Evolutionary conservation across 2,329 filamentous ascomycete species (phyloP), one percentile per base, ranked within the genome.

Genomic region (Stagonosporopsis chrysanthemi): DNA sequence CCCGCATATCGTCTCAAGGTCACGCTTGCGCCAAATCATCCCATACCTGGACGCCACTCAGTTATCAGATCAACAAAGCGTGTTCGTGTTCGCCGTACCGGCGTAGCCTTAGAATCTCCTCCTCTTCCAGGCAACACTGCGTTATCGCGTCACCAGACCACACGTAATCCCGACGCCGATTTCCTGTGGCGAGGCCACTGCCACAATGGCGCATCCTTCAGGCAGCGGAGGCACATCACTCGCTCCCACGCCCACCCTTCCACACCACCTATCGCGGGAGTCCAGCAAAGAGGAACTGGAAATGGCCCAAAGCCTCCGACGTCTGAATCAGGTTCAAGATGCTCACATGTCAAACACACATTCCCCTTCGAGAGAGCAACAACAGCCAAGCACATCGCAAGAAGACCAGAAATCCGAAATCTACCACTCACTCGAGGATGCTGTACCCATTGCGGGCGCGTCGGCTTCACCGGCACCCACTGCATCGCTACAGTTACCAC

Each of bases 211-310:
- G 49, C 64, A 67, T 54, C 48, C 60, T 55, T 68, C 72, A 47
- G 61, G 60, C 41, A 71, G 62, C 53, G 74, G 74, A 63, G 74
- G 74, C 63, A 75, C 72, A 14, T 73, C 73, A 45, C 67, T 76
- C 49, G 74, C 74, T 58, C 73, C 72, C 7, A 73, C 71, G 35
- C 74, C 73, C 6, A 73, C 72, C 11, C 68, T 73, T 60, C 72
- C 74, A 6, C 74, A 77, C 49, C 70, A 75, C 15, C 54, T 79
- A n/a, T 75, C 77, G 22, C 68, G 77, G 38, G 74, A 81, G 54
- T 78, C 78, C 4, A 82, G 81, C 52, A 77, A 77, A 62, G 78
- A 82, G 70, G 81, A 83, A 62, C 72, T 82, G 24, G 81, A 83
- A 65, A 76, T 80, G 67, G 81, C 81, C 12, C 76, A 78, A 60